Evolutionary conservation across 192 early-diverging fungal genomes (phyloP).

Genomic region (Radiomyces spectabilis): DNA sequence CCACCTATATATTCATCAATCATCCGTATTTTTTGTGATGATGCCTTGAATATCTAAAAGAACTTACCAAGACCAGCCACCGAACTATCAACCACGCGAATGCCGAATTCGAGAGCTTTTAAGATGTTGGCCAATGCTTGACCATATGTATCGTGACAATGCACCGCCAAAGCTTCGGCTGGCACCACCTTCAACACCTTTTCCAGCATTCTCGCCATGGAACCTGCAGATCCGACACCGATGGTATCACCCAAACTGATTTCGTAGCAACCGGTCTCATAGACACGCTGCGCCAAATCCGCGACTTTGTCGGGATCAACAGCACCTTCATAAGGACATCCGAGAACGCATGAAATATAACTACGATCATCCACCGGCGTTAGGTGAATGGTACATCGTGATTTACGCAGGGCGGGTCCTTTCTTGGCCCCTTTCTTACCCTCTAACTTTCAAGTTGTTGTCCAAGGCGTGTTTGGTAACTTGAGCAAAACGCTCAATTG

Average conservation of each 20-base stretch:
- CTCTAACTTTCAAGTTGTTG: constrained; percentile 61
- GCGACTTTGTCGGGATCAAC: constrained; percentile 67
- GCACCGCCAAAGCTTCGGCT: constrained; percentile 72
- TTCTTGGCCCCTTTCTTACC: constrained; percentile 30
- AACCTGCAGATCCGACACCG: constrained; percentile 75
- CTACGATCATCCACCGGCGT: too few relatives aligned
- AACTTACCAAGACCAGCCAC: constrained; percentile 76
- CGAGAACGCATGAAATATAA: constrained; percentile 86
- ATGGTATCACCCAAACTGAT: constrained; percentile 96
- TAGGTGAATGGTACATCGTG: not conserved
- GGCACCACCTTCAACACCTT: constrained; percentile 64
- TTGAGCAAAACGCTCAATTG: constrained; percentile 60
- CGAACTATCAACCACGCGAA: constrained; percentile 90
- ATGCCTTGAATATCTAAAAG: constrained; percentile 13
- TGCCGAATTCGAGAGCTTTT: constrained; percentile 69
- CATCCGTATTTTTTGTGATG: too few relatives aligned
- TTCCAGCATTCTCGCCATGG: constrained; percentile 62
- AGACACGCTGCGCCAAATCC: constrained; percentile 58
- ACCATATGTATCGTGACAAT: constrained; percentile 98
- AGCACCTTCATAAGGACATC: constrained; percentile 89
- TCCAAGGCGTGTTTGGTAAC: constrained; percentile 58
- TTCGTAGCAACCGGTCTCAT: constrained; percentile 94
- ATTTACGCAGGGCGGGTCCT: too few relatives aligned
- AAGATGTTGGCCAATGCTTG: constrained; percentile 92
- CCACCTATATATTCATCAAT: constrained; percentile 49